These are phyloP conservation scores for Marvania coccoides DNA, from an alignment of 139 green algal species.

Conservation along the genomic window DNA sequence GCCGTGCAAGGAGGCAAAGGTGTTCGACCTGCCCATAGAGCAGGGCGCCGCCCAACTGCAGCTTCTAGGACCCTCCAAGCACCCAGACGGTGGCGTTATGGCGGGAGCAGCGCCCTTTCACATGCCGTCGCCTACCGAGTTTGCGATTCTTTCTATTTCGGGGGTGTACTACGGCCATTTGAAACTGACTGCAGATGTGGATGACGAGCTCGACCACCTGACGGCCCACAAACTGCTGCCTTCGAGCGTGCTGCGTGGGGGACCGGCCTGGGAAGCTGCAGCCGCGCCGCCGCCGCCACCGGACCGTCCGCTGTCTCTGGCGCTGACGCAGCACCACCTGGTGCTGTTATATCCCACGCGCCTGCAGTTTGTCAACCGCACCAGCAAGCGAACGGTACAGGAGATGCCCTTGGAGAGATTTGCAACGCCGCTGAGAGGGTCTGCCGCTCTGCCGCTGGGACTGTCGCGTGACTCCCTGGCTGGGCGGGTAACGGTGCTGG, in stretches of 20 bases:
- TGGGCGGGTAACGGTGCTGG: constrained; percentile 11
- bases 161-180: constrained; percentile 36
- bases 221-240: constrained; percentile 23
- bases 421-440: constrained; percentile 13
- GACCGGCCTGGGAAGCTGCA: too few relatives aligned
- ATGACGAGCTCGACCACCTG: constrained; percentile 18
- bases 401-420: constrained; percentile 42
- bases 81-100: neutral
- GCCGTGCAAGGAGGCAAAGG: neutral
- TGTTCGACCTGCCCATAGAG: constrained; percentile 23
- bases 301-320: constrained; percentile 40
- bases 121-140: constrained; percentile 9
- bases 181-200: neutral
- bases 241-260: neutral
- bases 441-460: constrained; percentile 18
- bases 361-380: constrained; percentile 54
- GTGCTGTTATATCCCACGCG: constrained; percentile 56
- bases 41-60: constrained; percentile 17
- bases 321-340: constrained; percentile 67
- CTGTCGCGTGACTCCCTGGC: constrained; percentile 11
- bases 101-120: neutral
- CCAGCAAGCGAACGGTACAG: constrained; percentile 50
- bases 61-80: constrained; percentile 8
- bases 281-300: neutral
- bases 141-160: constrained; percentile 34